phyloP scores from a whole-genome alignment of 1,139 yeast genomes.

The Scheffersomyces quercinus region DNA sequence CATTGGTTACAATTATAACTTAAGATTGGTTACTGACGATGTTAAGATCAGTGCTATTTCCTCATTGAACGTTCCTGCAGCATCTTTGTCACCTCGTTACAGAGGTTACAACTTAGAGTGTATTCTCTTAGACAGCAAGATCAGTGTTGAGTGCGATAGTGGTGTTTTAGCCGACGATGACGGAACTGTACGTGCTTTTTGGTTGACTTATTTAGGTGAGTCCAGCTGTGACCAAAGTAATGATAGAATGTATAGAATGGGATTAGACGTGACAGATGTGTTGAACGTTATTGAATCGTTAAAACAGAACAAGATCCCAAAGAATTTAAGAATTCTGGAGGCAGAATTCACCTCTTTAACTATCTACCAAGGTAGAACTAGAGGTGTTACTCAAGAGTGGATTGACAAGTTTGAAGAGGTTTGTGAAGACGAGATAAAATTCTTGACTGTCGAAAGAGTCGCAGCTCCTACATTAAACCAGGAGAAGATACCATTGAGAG shows the following conservation, averaged over 20 bases:
- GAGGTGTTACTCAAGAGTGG: conserved; percentile 88
- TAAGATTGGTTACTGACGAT: conserved; percentile 71
- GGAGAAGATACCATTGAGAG: conserved; percentile 35
- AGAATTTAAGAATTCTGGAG: conserved; percentile 65
- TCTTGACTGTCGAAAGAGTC: conserved; percentile 70
- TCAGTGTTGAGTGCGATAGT: conserved; percentile 73
- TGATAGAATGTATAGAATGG: conserved; percentile 72
- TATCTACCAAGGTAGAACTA: conserved; percentile 73
- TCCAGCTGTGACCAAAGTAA: conserved; percentile 42
- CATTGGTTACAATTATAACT: conserved; percentile 74
- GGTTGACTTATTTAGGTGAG: conserved; percentile 84
- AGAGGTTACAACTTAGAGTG: conserved; percentile 85
- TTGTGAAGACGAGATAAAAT: conserved; percentile 64
- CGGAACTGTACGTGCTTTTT: conserved; percentile 79
- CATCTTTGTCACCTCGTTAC: conserved; percentile 71
- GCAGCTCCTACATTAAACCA: conserved; percentile 47
- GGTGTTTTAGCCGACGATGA: conserved; percentile 80
- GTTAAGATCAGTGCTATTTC: conserved; percentile 77
- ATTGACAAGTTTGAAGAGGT: conserved; percentile 63
- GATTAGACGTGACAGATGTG: conserved; percentile 74
- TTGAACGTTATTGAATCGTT: conserved; percentile 56
- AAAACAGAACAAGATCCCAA: conserved; percentile 53
- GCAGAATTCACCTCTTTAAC: conserved; percentile 74
- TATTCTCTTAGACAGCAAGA: conserved; percentile 68
- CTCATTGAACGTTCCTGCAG: conserved; percentile 72